Base-by-base conservation (phyloP, 164 flowering plant species). In the Dillenia suffruticosa region DNA sequence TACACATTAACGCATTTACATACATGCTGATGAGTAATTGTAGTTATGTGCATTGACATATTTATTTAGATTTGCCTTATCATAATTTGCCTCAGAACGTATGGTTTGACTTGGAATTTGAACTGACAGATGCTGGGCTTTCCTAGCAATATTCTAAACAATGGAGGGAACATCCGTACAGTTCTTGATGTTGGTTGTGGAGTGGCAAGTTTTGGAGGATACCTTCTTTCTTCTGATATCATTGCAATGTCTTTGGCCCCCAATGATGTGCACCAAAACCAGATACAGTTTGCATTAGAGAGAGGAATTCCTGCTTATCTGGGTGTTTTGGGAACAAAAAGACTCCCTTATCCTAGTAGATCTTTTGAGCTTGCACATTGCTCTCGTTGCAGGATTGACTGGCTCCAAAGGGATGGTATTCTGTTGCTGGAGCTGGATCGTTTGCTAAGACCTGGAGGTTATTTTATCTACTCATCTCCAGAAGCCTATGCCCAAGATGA, bases 401-500 rank as follows among this genome's bases (percentile, higher is more conserved):
- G 83, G 83, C 81, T 79, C 59, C 96, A 91, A 65, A 82, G 96
- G 77, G 82, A 87, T 77, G 97, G 94, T 11, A 80, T 89, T 44
- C 94, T 91, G 67, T 90, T 91, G 49, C 94, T 91, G 62, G 97
- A 91, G 81, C 76, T 91, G 44, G 97, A 91, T 71, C 76, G 97
- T 80, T 19, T 91, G 65, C 93, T 91, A 19, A 77, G 93, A 63
- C 97, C 97, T 14, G 97, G 97, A 64, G 97, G 97, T 57, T 89
- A 91, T 72, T 91, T 91, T 81, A 92, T 89, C 9, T 91, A 91
- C 74, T 91, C 97, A 3, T 91, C 97, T 56, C 97, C 97, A 14
- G 97, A 91, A 77, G 96, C 96, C 58, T 91, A 91, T 82, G 96
- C 96, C 15, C 93, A 88, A 63, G 97, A 90, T 75, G 97, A 86